Base-by-base conservation (phyloP, 106 monocot species). In the Ottelia alismoides region DNA sequence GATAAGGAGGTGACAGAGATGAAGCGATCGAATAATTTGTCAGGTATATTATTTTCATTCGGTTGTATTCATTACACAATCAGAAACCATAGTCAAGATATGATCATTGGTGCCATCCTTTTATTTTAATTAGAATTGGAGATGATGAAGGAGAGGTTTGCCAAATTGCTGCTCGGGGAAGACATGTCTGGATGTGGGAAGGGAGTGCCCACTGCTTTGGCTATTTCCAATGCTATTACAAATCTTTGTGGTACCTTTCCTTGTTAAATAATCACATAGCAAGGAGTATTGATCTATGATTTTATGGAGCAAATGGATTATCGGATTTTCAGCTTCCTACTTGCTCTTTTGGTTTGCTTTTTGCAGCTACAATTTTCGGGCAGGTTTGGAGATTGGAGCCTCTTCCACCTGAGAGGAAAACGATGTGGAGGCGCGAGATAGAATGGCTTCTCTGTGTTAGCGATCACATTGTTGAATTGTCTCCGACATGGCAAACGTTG, bases 81-180 rank as follows among this genome's bases (percentile, higher is more conserved):
- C n/a, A n/a, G n/a, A n/a, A n/a, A n/a, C n/a, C n/a, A n/a, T n/a
- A n/a, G n/a, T n/a, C n/a, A n/a, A n/a, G n/a, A n/a, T n/a, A n/a
- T n/a, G n/a, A n/a, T n/a, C n/a, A n/a, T n/a, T n/a, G n/a, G n/a
- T n/a, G n/a, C n/a, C n/a, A n/a, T n/a, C n/a, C n/a, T n/a, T n/a
- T n/a, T n/a, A 43, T 21, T 22, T 55, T 20, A 1, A 25, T 21
- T 53, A 93, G 93, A 94, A 21, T 61, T 81, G 25, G 93, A 88
- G 43, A 78, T 94, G 88, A 94, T 94, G 93, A 94, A 81, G 71
- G 88, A 94, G 70, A 84, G 88, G 51, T 96, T 88, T 64, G 70
- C 94, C 17, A 96, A 96, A 46, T 55, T 96, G 65, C 55, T 96
- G 59, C 84, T 96, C 32, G 94, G 94, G 55, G 94, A 94, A 72